Evolutionary conservation across 73 alveolate species (phyloP), one percentile per base, ranked within the genome.

Genomic region (Tetrahymena borealis): DNA sequence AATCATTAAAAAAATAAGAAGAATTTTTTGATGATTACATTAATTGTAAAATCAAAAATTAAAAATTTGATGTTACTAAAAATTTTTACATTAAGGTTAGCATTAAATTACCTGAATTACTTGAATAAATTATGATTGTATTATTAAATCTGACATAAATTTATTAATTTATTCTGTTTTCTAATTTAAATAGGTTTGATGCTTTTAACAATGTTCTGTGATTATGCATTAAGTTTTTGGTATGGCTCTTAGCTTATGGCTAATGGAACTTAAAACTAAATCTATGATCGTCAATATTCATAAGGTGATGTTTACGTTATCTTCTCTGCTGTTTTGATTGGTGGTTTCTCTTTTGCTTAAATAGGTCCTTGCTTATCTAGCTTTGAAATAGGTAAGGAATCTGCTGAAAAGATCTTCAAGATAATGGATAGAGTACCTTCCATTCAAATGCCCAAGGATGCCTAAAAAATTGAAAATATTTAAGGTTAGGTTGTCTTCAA

Each of bases 401-500:
- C 91, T 18, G 90, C 90, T 18, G 90, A 42, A 35, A 77, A 91
- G 33, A 36, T 41, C 11, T 91, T 91, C 24, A 91, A 43, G 33
- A 37, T 91, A 3, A 77, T 91, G 90, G 94, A 91, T 28, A 40
- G 85, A 18, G 91, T 60, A 43, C 79, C 79, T 60, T 0, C 39
- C 2, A 36, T 33, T 35, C 31, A 40, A 60, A 91, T 77, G 42
- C 94, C 85, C 8, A 39, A 16, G 33, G 85, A 60, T 20, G 37
- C 85, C 28, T 24, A 78, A 91, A 33, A 32, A 15, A 91, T 38
- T 41, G 32, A 35, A 15, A 90, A 78, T 0, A 91, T 91, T 91
- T 91, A 94, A 39, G 98, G 99, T 9, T 94, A 94, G 78, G 93
- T 98, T 78, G 98, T 96, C 85, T 97, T 98, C 92, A 92, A 94